phyloP scores from a whole-genome alignment of 1,139 yeast species.

The Saccharomycopsis hybrid region DNA sequence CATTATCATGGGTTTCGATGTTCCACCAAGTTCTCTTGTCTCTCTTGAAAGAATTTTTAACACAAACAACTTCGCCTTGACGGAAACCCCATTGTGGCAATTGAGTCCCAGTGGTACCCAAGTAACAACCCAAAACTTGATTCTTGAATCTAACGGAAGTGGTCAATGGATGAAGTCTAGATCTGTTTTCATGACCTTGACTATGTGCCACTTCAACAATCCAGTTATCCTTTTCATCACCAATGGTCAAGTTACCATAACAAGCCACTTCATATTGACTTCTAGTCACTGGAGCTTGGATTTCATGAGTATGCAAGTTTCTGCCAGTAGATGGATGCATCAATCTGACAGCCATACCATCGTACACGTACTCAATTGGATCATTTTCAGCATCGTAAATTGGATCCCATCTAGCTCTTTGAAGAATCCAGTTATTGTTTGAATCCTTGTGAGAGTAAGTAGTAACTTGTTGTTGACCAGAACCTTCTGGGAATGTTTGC shows the following conservation, averaged over 20 bases:
- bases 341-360: constrained; percentile 73
- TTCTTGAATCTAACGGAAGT: constrained; percentile 75
- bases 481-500: constrained; percentile 91
- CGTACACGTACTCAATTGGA: constrained; percentile 52
- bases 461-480: constrained; percentile 93
- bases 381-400: constrained; percentile 42
- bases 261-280: constrained; percentile 81
- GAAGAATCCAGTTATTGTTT: constrained; percentile 87
- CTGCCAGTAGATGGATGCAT: constrained; percentile 79
- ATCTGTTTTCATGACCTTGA: constrained; percentile 60
- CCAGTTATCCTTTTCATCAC: constrained; percentile 95
- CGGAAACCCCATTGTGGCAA: constrained; percentile 98
- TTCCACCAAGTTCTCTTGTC: constrained; percentile 99
- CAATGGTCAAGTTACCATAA: constrained; percentile 81
- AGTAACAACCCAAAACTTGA: constrained; percentile 68
- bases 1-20: constrained; percentile 78
- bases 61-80: constrained; percentile 93
- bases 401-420: constrained; percentile 60
- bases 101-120: constrained; percentile 71
- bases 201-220: constrained; percentile 80
- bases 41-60: constrained; percentile 65
- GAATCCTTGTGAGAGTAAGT: constrained; percentile 88
- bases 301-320: constrained; percentile 82
- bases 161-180: constrained; percentile 76
- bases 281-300: constrained; percentile 74